Base-by-base conservation (phyloP, 1,139 yeast species). In the Yamadazyma friedrichii region DNA sequence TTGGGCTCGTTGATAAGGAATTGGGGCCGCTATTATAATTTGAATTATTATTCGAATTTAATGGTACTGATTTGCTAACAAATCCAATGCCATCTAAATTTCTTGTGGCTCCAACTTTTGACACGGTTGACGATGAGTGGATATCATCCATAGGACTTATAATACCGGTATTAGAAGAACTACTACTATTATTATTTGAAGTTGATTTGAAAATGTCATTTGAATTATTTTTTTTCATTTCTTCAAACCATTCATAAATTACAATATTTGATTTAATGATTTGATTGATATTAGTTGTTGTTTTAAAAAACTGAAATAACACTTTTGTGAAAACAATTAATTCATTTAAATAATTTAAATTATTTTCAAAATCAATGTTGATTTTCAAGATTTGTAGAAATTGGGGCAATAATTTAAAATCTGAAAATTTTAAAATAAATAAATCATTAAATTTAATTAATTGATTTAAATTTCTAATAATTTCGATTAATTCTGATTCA, bases 321-420 rank as follows among this genome's bases (percentile, higher is more conserved):
- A 36, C 43, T 8, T 42, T 45, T 2, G 54, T 49, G 38, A 45
- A 50, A 4, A 36, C 13, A 4, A 49, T 38, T 35, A 50, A 45
- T 12, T 46, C 50, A 33, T 50, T 40, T 11, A 45, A 32, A 32
- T 47, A 36, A 25, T 44, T 44, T 26, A 42, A 25, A 33, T 50
- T 49, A 9, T 50, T 54, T 40, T 57, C 64, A 35, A 57, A 46
- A 38, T 61, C 64, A 15, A 65, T 53, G 15, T 56, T 52, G 11
- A 64, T 52, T 45, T 62, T 65, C 33, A 68, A 49, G 16, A 67
- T 46, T 42, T 67, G 73, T 16, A 68, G 50, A 35, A 68, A 51
- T 30, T 67, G 71, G 25, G 68, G 70, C 15, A 66, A 48, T 20
- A 66, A 43, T 42, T 67, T 70, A 48, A 59, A 64, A 44, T 65